Conservation (phyloP, 1,284 basidiomycete genomes). For the Malassezia equina region DNA sequence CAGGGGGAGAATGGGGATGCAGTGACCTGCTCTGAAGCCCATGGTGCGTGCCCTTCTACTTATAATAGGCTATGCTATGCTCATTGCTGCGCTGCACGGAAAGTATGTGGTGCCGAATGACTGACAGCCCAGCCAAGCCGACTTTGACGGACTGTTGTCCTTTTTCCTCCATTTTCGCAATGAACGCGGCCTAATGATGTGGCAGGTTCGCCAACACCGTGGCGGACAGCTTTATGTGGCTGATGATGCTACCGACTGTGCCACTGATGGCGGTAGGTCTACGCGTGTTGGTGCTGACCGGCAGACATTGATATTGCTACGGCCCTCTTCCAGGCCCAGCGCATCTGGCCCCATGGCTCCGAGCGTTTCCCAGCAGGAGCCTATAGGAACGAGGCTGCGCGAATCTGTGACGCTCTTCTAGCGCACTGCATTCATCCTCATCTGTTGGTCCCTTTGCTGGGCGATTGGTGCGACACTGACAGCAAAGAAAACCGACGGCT, state of each 20-base stretch:
- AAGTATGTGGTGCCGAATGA: constrained; percentile 11
- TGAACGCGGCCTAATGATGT: constrained; percentile 34
- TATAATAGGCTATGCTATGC: constrained; percentile 31
- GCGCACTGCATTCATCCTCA: constrained; percentile 25
- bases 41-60: constrained; percentile 15
- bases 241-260: constrained; percentile 28
- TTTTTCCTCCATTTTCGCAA: constrained; percentile 34
- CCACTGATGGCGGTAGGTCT: constrained; percentile 31
- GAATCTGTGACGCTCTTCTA: constrained; percentile 20
- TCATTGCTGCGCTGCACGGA: constrained; percentile 33
- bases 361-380: constrained; percentile 18
- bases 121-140: constrained; percentile 16
- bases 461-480: constrained; percentile 37
- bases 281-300: neutral
- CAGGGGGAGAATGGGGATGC: constrained; percentile 34
- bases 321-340: constrained; percentile 24
- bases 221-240: constrained; percentile 22
- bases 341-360: constrained; percentile 23
- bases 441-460: constrained; percentile 28
- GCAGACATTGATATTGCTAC: constrained; percentile 38
- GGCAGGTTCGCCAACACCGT: constrained; percentile 28
- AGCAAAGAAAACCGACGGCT: constrained; percentile 18
- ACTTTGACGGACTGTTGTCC: constrained; percentile 30
- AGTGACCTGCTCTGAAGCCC: constrained; percentile 41
- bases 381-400: constrained; percentile 24